phyloP scores from a whole-genome alignment of 371 early-diverging fungal genomes.

The Capillidium rhysosporum region DNA sequence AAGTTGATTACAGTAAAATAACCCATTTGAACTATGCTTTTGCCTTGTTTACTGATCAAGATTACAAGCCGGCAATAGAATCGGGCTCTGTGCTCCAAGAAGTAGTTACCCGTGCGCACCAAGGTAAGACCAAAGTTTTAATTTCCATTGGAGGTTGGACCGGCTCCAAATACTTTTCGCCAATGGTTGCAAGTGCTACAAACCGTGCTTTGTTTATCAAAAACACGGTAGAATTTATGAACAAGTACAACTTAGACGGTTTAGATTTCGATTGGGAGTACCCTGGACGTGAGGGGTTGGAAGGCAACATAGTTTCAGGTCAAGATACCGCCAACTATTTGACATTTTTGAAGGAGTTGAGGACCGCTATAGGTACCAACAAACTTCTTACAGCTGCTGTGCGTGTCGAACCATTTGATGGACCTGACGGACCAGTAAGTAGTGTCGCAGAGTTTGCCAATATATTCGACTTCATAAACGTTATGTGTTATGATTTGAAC shows the following conservation, averaged over 20 bases:
- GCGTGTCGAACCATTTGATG: conserved; percentile 37
- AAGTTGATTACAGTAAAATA: conserved; percentile 10
- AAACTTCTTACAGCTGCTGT: conserved; percentile 51
- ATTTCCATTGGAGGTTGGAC: conserved; percentile 64
- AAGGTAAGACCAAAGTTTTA: conserved; percentile 19
- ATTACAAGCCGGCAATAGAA: conserved; percentile 3
- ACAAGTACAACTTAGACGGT: conserved; percentile 27
- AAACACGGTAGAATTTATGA: conserved; percentile 9
- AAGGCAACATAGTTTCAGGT: conserved; percentile 29
- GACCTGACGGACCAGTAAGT: conserved; percentile 24
- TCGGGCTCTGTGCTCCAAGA: conserved; percentile 9
- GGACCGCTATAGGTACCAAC: conserved; percentile 15
- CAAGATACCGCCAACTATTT: conserved; percentile 36
- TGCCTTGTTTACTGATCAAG: conserved; percentile 10
- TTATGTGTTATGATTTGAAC: conserved; percentile 26
- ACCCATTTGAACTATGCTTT: conserved; percentile 18
- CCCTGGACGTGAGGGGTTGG: conserved; percentile 44
- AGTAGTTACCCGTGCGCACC: conserved; percentile 10
- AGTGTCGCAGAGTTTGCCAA: conserved; percentile 35
- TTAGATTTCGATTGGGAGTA: conserved; percentile 52
- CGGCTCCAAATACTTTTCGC: conserved; percentile 36
- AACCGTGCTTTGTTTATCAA: conserved; percentile 27
- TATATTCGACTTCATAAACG: conserved; percentile 28
- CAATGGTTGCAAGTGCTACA: conserved; percentile 21
- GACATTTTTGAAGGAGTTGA: conserved; percentile 32